Conservation (phyloP, 495 filamentous ascomycete genomes). For the Paragyromitra xinjiangensis region DNA sequence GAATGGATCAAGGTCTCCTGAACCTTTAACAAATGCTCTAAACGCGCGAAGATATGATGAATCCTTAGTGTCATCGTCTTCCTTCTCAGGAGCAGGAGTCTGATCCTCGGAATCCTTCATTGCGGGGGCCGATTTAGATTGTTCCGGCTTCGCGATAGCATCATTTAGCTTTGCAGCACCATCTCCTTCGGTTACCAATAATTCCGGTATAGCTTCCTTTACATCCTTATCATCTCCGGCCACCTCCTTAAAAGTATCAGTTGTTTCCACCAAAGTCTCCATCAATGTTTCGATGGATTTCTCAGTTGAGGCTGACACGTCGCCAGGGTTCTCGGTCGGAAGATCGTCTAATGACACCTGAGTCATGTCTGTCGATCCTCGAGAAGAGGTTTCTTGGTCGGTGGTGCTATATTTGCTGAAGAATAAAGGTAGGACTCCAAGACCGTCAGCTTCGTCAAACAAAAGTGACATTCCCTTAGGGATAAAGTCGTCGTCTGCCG, state of each 20-base stretch:
- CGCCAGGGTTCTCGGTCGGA: conserved; percentile 42
- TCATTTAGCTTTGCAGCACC: conserved; percentile 11
- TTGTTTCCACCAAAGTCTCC: conserved; percentile 42
- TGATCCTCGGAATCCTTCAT: conserved; percentile 30
- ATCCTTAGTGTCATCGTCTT: conserved; percentile 63
- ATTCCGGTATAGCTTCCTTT: conserved; percentile 22
- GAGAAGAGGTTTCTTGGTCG: conserved; percentile 22
- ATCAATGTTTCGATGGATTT: conserved; percentile 42
- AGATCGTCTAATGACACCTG: conserved; percentile 46
- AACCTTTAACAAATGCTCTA: conserved; percentile 70
- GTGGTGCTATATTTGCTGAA: conserved; percentile 22
- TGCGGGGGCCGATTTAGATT: conserved; percentile 24
- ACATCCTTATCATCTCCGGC: conserved; percentile 22
- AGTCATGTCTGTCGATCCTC: conserved; percentile 41
- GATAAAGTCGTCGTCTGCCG: conserved; percentile 52
- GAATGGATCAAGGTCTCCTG: conserved; percentile 75
- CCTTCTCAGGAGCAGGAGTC: conserved; percentile 30
- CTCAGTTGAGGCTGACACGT: conserved; percentile 52
- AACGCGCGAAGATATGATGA: conserved; percentile 94
- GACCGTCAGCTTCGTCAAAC: conserved; percentile 47
- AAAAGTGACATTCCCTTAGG: conserved; percentile 49
- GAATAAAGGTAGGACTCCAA: conserved; percentile 45
- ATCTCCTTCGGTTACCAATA: conserved; percentile 12
- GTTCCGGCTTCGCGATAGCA: conserved; percentile 25
- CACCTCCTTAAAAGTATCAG: conserved; percentile 42